Evolutionary conservation across 768 basidiomycete genomes (phyloP).

Genomic region (Strobilomyces confusus): DNA sequence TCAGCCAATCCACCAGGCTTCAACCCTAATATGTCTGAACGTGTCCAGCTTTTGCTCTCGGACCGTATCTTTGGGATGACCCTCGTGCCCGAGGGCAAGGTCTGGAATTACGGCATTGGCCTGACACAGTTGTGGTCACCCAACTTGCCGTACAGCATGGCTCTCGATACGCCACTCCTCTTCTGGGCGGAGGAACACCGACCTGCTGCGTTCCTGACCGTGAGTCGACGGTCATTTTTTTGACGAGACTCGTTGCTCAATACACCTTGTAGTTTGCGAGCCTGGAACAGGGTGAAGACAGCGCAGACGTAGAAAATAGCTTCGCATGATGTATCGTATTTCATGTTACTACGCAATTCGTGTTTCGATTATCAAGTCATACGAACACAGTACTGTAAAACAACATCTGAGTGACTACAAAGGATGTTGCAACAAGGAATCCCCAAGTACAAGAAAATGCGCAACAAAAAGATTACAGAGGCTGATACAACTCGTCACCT

Average conservation of each 20-base stretch:
- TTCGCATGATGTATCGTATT: constrained; percentile 58
- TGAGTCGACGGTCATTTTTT: constrained; percentile 37
- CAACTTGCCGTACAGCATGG: constrained; percentile 75
- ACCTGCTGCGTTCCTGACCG: constrained; percentile 89
- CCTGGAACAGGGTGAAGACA: constrained; percentile 87
- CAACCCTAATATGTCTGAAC: constrained; percentile 98
- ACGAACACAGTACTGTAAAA: not conserved
- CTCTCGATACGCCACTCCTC: constrained; percentile 84
- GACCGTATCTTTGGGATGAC: constrained; percentile 97
- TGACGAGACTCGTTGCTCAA: not conserved
- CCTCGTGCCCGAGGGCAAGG: constrained; percentile 85
- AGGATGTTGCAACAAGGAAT: not conserved
- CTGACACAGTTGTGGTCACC: constrained; percentile 90
- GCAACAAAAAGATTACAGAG: constrained; percentile 1
- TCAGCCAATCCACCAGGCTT: constrained; percentile 86
- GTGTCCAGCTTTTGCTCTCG: constrained; percentile 87
- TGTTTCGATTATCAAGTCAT: not conserved
- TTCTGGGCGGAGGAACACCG: constrained; percentile 98
- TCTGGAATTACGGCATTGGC: constrained; percentile 97
- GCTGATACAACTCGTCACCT: constrained; percentile 31
- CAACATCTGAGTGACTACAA: not conserved
- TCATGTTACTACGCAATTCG: not conserved
- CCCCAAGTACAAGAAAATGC: constrained; percentile 17
- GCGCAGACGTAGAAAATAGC: constrained; percentile 93
- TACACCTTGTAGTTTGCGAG: constrained; percentile 65